Evolutionary conservation across 2,329 filamentous ascomycete genomes (phyloP), one percentile per base, ranked within the genome.

Genomic region (Fusarium coicis): DNA sequence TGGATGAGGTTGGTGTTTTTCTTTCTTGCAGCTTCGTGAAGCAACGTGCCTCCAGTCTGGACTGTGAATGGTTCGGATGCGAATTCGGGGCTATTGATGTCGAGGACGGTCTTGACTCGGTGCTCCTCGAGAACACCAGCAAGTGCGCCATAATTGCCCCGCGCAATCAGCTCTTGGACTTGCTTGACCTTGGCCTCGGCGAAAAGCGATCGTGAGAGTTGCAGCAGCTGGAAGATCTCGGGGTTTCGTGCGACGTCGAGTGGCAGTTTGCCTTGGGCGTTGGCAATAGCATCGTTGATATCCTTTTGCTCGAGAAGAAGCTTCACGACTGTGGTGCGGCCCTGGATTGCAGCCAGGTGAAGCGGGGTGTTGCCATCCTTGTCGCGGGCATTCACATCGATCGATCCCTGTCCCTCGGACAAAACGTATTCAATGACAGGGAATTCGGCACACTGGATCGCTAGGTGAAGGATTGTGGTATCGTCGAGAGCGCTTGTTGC

Each of bases 341-440:
- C 96, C 59, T 98, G 91, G 62, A 89, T 87, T 36, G 96, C 93
- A 14, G 96, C 96, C 42, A 98, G 83, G 81, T 98, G 96, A 58
- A 99, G 88, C 28, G 96, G 92, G 2, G 95, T 97, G 81, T 98
- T 99, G 69, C 96, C 96, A 77, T 98, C 96, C 75, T 93, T 93
- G 83, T 99, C 96, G 69, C 93, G 91, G 44, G 93, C 92, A 81
- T 98, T 99, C 81, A 98, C 85, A 79, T 98, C 95, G 61, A 97
- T 86, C 58, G 85, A 85, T 46, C 85, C 86, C 19, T 85, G 87
- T 36, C 92, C 90, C 70, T 94, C 89, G 4, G 94, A 95, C 47
- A 99, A 84, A n/a, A 98, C 93, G 78, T 96, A 98, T 81, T 99
- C 95, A 60, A 99, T 93, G 34, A 99, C 95, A 26, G 94, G 92